phyloP scores from a whole-genome alignment of 2,329 filamentous ascomycete species.

The Nemania sp. region DNA sequence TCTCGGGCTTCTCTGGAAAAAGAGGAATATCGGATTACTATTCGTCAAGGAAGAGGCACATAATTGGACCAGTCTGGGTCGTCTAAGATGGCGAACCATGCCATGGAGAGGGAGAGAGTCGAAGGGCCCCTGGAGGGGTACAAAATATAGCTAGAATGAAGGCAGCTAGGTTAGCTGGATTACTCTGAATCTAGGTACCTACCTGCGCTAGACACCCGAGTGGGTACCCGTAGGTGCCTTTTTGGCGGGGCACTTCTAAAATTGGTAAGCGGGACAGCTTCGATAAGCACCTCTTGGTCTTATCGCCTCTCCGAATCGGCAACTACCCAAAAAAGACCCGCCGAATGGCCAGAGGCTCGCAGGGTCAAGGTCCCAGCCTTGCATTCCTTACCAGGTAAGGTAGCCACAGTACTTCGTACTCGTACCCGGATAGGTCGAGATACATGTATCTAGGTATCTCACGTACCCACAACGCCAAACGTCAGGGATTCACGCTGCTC shows the following conservation, averaged over 20 bases:
- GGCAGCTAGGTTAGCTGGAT: no score
- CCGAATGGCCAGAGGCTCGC: constrained; percentile 14
- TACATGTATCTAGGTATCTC: background rate
- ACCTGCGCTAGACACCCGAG: no score
- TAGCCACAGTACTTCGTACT: no score
- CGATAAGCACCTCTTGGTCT: constrained; percentile 17
- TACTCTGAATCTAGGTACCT: no score
- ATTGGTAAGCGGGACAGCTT: constrained; percentile 12
- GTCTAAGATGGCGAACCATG: background rate
- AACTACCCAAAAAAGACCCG: constrained; percentile 25
- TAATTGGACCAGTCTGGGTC: background rate
- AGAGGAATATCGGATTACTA: constrained; percentile 9
- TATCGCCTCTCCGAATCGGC: constrained; percentile 26
- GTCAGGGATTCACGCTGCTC: background rate
- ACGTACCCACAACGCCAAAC: constrained; percentile 12
- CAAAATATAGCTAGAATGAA: background rate
- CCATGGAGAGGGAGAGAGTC: background rate
- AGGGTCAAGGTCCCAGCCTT: constrained; percentile 5
- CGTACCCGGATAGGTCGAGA: background rate
- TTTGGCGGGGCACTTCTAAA: constrained; percentile 17
- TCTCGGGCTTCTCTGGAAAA: background rate
- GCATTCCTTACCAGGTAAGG: constrained; percentile 13
- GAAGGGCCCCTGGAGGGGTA: constrained; percentile 12
- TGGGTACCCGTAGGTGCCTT: background rate
- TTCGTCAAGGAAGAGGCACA: constrained; percentile 23